Conservation (phyloP, 257 asterid species). For the Ilex asprella region DNA sequence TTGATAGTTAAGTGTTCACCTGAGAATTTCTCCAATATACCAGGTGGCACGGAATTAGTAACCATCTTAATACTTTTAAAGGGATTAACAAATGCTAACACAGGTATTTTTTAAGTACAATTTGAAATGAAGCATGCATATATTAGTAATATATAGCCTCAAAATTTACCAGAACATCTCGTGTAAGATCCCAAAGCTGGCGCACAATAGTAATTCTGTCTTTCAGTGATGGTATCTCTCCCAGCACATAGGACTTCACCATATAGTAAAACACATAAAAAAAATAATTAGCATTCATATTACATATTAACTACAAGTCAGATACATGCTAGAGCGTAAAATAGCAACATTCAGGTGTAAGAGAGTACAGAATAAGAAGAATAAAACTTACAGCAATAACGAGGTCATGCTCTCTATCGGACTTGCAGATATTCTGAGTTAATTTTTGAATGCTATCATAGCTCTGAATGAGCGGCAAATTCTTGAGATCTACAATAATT, state of each 20-base stretch:
- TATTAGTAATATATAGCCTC: not conserved
- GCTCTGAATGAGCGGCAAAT: constrained; percentile 71
- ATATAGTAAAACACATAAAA: constrained; percentile 17
- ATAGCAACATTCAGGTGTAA: too few species aligned
- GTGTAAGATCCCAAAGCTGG: constrained; percentile 90
- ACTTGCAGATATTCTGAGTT: constrained; percentile 47
- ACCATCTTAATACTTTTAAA: not conserved
- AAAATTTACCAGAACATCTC: constrained; percentile 67
- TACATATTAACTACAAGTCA: too few species aligned
- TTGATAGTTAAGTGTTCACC: not conserved
- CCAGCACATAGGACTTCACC: constrained; percentile 86
- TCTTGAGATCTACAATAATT: constrained; percentile 41
- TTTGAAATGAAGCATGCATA: not conserved
- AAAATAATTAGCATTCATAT: constrained; percentile 4
- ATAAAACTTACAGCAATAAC: constrained; percentile 77
- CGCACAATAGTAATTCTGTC: constrained; percentile 91
- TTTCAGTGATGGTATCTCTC: constrained; percentile 86
- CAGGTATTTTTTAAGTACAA: not conserved
- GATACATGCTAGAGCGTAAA: too few species aligned
- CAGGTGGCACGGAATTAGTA: not conserved
- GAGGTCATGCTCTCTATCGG: constrained; percentile 70
- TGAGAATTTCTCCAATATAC: not conserved
- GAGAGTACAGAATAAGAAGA: not conserved
- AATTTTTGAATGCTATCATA: constrained; percentile 62
- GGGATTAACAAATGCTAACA: not conserved